Conservation (phyloP, 2,329 filamentous ascomycete genomes). For the Metarhizium sp. region DNA sequence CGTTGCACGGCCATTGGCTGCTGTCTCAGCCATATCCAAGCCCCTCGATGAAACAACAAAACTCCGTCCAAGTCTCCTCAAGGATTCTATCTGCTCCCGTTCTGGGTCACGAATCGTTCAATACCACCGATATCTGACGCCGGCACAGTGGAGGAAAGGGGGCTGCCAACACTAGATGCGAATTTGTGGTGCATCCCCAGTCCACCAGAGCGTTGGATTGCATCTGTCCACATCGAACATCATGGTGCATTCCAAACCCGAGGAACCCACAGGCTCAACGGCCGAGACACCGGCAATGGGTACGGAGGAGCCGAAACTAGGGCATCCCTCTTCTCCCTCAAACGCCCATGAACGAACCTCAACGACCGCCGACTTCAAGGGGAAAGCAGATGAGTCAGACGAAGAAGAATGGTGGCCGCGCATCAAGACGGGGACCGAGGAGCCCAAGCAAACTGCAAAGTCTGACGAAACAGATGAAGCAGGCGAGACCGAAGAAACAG, state of each 20-base stretch:
- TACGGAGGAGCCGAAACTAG: slow-evolving; percentile 14
- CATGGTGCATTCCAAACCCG: slow-evolving; percentile 18
- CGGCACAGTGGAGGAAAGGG: slow-evolving; percentile 6
- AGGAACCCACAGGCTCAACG: slow-evolving; percentile 11
- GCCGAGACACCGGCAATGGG: slow-evolving; percentile 18
- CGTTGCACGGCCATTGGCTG: slow-evolving; percentile 7
- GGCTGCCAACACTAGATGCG: neutral
- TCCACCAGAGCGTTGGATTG: slow-evolving; percentile 13
- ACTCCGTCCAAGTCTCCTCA: slow-evolving; percentile 9
- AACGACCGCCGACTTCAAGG: neutral
- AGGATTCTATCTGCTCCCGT: slow-evolving; percentile 7
- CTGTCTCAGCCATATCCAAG: slow-evolving; percentile 7
- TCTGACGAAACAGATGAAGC: slow-evolving; percentile 2
- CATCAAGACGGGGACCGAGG: neutral
- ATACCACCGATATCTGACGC: slow-evolving; percentile 5
- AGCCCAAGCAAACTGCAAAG: neutral
- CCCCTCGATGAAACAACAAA: slow-evolving; percentile 17
- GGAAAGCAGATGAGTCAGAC: neutral
- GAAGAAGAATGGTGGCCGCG: neutral
- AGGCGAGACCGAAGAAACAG: slow-evolving; percentile 16
- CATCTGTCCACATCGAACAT: slow-evolving; percentile 11
- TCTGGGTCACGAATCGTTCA: slow-evolving; percentile 1
- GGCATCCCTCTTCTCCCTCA: slow-evolving; percentile 16
- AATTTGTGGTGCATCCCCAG: neutral
- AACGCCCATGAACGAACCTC: slow-evolving; percentile 8